A percentile compares a stretch with the other conserved stretches of the same genome.
These are phyloP conservation scores for Psilocybe cubensis DNA, from an alignment of 768 basidiomycete genomes.

Conservation along the genomic window DNA sequence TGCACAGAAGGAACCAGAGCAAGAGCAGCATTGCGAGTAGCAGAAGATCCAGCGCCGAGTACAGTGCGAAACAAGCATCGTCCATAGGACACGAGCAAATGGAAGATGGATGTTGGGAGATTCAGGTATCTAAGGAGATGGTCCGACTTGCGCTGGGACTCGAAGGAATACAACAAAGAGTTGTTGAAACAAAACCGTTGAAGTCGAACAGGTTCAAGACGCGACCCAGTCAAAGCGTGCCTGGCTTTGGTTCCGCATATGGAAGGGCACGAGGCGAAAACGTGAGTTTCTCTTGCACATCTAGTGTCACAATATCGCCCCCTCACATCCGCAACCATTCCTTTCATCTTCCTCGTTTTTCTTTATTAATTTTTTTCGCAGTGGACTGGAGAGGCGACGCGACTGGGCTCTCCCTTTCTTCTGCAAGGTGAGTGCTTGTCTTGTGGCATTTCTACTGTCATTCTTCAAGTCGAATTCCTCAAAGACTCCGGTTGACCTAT, in stretches of 20 bases:
- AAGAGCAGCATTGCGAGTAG: conserved; percentile 36
- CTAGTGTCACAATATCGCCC: conserved; percentile 25
- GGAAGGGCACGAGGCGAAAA: conserved; percentile 43
- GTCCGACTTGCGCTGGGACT: conserved; percentile 50
- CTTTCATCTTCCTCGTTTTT: conserved; percentile 24
- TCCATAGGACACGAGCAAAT: conserved; percentile 28
- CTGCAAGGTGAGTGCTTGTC: conserved; percentile 25
- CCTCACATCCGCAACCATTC: conserved; percentile 31
- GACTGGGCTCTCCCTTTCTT: conserved; percentile 43
- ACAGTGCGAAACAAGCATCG: conserved; percentile 52
- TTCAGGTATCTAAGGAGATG: conserved; percentile 60
- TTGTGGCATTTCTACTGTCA: conserved; percentile 3
- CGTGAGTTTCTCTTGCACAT: conserved; percentile 36
- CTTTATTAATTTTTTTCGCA: conserved; percentile 29
- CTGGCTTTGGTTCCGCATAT: conserved; percentile 31
- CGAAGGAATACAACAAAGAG: conserved; percentile 25
- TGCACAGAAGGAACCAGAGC: conserved; percentile 33
- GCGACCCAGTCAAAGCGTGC: conserved; percentile 20
- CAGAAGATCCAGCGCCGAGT: conserved; percentile 61
- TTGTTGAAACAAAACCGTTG: conserved; percentile 15
- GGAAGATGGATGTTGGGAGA: conserved; percentile 55
- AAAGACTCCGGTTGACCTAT: conserved; percentile 7
- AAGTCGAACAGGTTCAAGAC: conserved; percentile 15
- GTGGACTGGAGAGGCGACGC: conserved; percentile 26
- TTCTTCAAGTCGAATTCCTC: background rate